These are phyloP conservation scores for Chlorella sp. DNA, from an alignment of 139 green algal species.

Conservation along the genomic window DNA sequence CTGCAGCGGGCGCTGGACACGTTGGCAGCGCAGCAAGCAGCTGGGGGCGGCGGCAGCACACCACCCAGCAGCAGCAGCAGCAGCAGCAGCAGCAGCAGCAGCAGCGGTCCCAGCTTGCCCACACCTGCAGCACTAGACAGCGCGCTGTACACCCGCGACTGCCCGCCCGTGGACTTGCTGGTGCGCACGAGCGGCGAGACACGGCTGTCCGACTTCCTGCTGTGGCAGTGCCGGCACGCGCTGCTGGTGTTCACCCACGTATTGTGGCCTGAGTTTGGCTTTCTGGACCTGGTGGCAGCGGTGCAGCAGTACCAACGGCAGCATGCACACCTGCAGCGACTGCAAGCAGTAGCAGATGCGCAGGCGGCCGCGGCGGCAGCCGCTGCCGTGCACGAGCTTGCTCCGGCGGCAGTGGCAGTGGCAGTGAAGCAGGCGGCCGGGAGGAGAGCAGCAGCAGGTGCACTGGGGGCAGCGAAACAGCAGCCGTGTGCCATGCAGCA, in stretches of 20 bases:
- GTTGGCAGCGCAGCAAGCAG: neutral
- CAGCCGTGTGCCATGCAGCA: neutral
- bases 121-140: conserved; percentile 24
- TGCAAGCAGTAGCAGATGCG: neutral
- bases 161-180: conserved; percentile 86
- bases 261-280: conserved; percentile 92
- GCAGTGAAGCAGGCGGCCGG: neutral
- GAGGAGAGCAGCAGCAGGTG: neutral
- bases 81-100: neutral
- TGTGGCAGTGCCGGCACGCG: conserved; percentile 80
- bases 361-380: neutral
- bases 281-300: conserved; percentile 72
- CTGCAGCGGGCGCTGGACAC: conserved; percentile 34
- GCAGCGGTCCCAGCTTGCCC: neutral
- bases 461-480: neutral
- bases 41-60: neutral
- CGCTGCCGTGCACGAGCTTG: neutral
- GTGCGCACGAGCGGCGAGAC: conserved; percentile 92
- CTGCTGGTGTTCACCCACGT: conserved; percentile 78
- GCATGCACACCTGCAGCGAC: conserved; percentile 10
- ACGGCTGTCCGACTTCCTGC: conserved; percentile 92
- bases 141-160: conserved; percentile 43
- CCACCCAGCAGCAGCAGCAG: neutral
- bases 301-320: conserved; percentile 67
- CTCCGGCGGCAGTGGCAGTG: neutral